phyloP scores from a whole-genome alignment of 805 yeast genomes.

The Candida insectalens region DNA sequence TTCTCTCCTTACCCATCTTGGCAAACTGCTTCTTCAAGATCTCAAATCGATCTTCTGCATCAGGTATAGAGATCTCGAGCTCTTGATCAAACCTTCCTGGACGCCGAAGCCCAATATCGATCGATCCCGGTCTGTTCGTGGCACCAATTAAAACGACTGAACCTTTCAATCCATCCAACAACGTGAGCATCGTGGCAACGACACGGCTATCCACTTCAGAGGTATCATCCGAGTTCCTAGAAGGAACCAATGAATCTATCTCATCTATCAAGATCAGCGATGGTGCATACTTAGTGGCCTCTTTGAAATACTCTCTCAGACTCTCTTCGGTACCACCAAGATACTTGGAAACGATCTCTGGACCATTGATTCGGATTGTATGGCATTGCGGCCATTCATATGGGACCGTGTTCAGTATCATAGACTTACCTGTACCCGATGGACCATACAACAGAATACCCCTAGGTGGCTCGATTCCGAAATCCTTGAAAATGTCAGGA shows the following conservation, averaged over 20 bases:
- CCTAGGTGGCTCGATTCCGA: slow-evolving; percentile 87
- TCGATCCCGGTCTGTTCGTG: slow-evolving; percentile 83
- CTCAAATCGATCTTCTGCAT: slow-evolving; percentile 65
- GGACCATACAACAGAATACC: slow-evolving; percentile 95
- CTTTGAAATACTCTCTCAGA: slow-evolving; percentile 71
- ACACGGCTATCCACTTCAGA: slow-evolving; percentile 89
- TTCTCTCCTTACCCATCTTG: slow-evolving; percentile 38
- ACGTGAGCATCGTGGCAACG: slow-evolving; percentile 76
- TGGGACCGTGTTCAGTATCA: slow-evolving; percentile 78
- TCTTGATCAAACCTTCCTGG: slow-evolving; percentile 94
- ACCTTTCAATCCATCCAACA: slow-evolving; percentile 71
- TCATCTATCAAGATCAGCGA: slow-evolving; percentile 86
- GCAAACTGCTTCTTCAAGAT: slow-evolving; percentile 57
- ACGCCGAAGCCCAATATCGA: slow-evolving; percentile 83
- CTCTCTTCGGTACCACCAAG: slow-evolving; percentile 90
- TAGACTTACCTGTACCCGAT: slow-evolving; percentile 94
- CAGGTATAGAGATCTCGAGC: slow-evolving; percentile 91
- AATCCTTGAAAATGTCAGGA: slow-evolving; percentile 68
- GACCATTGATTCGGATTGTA: slow-evolving; percentile 78
- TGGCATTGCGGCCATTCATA: slow-evolving; percentile 66
- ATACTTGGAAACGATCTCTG: slow-evolving; percentile 86
- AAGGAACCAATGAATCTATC: slow-evolving; percentile 86
- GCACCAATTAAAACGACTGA: slow-evolving; percentile 74
- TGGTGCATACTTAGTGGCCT: slow-evolving; percentile 82
- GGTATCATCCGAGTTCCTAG: slow-evolving; percentile 70